Evolutionary conservation across 1,284 basidiomycete species (phyloP).

Genomic region (Ganoderma boninense): DNA sequence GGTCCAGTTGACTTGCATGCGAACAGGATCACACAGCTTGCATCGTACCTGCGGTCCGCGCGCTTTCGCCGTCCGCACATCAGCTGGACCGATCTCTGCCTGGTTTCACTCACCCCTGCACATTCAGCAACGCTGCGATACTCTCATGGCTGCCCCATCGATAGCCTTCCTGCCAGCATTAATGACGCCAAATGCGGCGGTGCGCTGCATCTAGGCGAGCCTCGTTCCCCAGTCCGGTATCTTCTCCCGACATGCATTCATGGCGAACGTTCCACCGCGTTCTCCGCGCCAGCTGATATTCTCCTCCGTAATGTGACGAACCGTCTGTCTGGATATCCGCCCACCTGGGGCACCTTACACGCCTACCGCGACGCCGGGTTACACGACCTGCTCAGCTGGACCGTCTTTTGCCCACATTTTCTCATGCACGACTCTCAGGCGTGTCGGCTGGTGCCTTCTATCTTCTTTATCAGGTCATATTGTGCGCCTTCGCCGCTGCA

Average conservation of each 20-base stretch:
- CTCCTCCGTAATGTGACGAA: constrained; percentile 5
- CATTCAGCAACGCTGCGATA: constrained; percentile 1
- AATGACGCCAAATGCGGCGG: constrained; percentile 17
- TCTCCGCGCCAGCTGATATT: constrained; percentile 10
- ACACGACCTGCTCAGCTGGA: constrained; percentile 9
- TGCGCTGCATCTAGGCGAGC: constrained; percentile 3
- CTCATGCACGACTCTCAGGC: constrained; percentile 14
- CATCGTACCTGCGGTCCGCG: constrained; percentile 23
- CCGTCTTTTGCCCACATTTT: not conserved
- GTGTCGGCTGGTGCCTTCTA: constrained; percentile 7
- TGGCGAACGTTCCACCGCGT: not conserved
- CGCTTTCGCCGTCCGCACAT: constrained; percentile 16
- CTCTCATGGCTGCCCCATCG: constrained; percentile 22
- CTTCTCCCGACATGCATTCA: constrained; percentile 12
- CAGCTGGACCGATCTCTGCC: constrained; percentile 17
- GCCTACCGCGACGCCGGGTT: constrained; percentile 1
- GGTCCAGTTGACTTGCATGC: constrained; percentile 19
- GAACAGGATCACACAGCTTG: constrained; percentile 9
- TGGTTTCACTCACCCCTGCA: not conserved
- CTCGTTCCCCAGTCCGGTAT: constrained; percentile 8
- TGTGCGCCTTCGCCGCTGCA: constrained; percentile 3
- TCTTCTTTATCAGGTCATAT: constrained; percentile 11
- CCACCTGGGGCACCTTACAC: not conserved
- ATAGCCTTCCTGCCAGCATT: constrained; percentile 12
- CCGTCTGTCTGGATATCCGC: constrained; percentile 1